A percentile compares a stretch with the other conserved stretches of the same genome.
These are phyloP conservation scores for Paradendryphiella salina DNA, from an alignment of 2,329 filamentous ascomycete genomes.

Conservation along the genomic window DNA sequence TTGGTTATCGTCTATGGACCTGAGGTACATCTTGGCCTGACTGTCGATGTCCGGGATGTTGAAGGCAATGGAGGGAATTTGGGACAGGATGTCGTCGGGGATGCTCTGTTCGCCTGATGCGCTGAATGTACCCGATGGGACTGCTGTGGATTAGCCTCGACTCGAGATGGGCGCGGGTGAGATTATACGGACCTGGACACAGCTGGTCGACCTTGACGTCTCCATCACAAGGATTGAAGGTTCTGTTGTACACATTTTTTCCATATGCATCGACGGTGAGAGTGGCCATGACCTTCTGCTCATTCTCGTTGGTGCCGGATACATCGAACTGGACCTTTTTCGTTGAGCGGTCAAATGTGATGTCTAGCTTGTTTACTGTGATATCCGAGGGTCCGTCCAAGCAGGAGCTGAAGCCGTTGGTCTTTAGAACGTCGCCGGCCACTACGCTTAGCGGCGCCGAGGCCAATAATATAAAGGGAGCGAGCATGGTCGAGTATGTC, in stretches of 20 bases:
- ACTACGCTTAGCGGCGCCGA: slow-evolving; percentile 55
- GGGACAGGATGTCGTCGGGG: slow-evolving; percentile 67
- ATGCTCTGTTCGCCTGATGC: slow-evolving; percentile 74
- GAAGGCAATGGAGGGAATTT: slow-evolving; percentile 89
- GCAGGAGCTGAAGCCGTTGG: slow-evolving; percentile 79
- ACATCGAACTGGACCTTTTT: slow-evolving; percentile 80
- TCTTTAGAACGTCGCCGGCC: slow-evolving; percentile 74
- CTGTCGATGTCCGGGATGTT: slow-evolving; percentile 88
- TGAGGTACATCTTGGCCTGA: slow-evolving; percentile 76
- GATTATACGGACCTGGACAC: slow-evolving; percentile 70
- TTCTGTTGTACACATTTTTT: slow-evolving; percentile 73
- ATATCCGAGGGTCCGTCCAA: slow-evolving; percentile 60
- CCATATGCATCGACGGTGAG: slow-evolving; percentile 85
- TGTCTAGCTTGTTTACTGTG: slow-evolving; percentile 71
- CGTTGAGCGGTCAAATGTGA: slow-evolving; percentile 75
- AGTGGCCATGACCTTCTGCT: slow-evolving; percentile 78
- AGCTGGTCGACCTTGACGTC: slow-evolving; percentile 70
- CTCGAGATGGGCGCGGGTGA: not conserved
- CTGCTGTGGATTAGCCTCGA: slow-evolving; percentile 48
- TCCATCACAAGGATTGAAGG: slow-evolving; percentile 79
- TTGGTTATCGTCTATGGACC: slow-evolving; percentile 59
- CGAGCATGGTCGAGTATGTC: slow-evolving; percentile 45
- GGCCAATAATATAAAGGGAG: slow-evolving; percentile 45
- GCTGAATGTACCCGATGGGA: slow-evolving; percentile 73
- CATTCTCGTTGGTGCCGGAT: slow-evolving; percentile 70